Base-by-base conservation (phyloP, 805 yeast species). In the Lipomyces sp. region DNA sequence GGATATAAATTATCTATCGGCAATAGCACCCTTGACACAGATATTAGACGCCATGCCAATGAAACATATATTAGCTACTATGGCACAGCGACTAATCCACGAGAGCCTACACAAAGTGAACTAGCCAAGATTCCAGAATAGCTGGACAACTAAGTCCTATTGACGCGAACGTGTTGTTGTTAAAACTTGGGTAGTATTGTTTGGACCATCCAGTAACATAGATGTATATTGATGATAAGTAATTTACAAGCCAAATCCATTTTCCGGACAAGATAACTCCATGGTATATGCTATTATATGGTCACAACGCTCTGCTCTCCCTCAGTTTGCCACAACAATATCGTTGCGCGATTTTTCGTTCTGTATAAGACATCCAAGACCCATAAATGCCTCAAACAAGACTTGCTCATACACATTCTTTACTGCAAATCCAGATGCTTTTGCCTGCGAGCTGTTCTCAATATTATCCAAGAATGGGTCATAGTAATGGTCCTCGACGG, bases 301-400 rank as follows among this genome's bases (percentile, higher is more conserved):
- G 8, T 29, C 13, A 51, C 30, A 29, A 29, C 13, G 34, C 33
- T 10, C 15, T 51, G 13, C 34, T 51, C 54, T 51, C 18, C n/a
- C 34, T 8, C 32, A 51, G 24, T 32, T 29, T 51, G 35, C 32
- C 33, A 29, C 54, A 8, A 5, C 34, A 4, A 33, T 34, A 6
- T 7, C 29, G 34, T 32, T 6, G 54, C 54, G 54, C 34, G 10
- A 33, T 53, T 66, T 69, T 50, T 66, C 68, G 1, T 58, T 82
- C 51, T 86, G 88, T 34, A 95, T 84, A 65, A 88, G 83, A 76
- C 97, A 92, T 15, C 91, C 93, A 66, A 95, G 80, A 0, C 98
- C 98, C 80, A 87, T 85, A 73, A 93, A 94, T 4, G 98, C 98
- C 71, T 90, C 95, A 65, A 90, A 89, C 61, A 95, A 80, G 3